Base-by-base conservation (phyloP, 202 grass and related monocot genomes). In the Schoenoplectus tabernaemontani region DNA sequence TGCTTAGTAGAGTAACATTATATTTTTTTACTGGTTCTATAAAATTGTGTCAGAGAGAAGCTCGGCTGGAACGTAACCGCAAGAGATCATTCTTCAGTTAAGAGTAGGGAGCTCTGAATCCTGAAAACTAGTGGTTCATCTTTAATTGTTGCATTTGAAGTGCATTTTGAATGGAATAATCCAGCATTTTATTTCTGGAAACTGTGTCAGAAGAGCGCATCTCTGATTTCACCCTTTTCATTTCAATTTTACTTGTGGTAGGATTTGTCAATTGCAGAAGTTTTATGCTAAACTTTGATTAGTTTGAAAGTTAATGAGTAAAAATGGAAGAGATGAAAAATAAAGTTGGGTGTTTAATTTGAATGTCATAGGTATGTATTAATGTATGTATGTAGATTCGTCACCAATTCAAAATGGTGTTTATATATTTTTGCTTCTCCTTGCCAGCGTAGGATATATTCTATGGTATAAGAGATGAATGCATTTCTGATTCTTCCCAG, bases 41-140 rank as follows among this genome's bases (percentile, higher is more conserved):
- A 12, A 33, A 67, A 81, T 9, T 74, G 64, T 47, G 69, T 59
- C 86, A 96, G 93, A 96, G 93, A 65, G 86, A 91, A 86, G 90
- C 88, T 84, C 86, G 93, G 34, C 82, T 96, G 0, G 93, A 96
- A 61, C 77, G 88, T n/a, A 96, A 96, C 75, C 65, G 83, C 64
- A 89, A 57, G 8, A 83, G 84, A 32, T 93, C 93, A 33, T 60
- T 96, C 58, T 96, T 96, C 12, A 78, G 85, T 65, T 80, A 28
- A 80, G 57, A 64, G 43, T 10, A 33, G 7, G 8, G n/a, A 33
- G 59, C 28, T 64, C 41, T 64, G 42, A 20, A 50, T 80, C 9
- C 38, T 61, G 20, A n/a, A 41, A 33, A 37, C 37, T 9, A 24
- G 19, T 26, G 20, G n/a, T 78, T 78, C 1, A 4, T 15, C 54